Base-by-base conservation (phyloP, 1,284 basidiomycete genomes). In the Flammula alnicola region DNA sequence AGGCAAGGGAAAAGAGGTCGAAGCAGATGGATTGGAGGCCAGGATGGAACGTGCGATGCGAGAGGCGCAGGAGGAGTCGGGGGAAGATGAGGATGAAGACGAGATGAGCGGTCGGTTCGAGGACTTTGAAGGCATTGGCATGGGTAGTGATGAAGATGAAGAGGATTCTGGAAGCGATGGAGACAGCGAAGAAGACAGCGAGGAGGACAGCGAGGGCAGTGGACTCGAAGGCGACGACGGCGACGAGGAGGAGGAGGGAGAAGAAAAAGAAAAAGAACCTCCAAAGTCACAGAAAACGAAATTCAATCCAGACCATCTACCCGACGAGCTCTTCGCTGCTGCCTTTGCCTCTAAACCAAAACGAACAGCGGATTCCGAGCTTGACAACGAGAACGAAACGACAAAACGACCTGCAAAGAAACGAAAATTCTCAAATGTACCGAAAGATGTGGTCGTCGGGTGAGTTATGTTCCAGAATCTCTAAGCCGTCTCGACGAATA, bases 261-360 rank as follows among this genome's bases (percentile, higher is more conserved):
- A 53, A 6, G 52, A 55, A 9, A 58, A 55, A 5, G 55, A 57
- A 22, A 71, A 69, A 47, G 47, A 47, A 27, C 20, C 27, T 25
- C n/a, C 35, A 8, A 51, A 44, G 41, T n/a, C 46, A 36, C 41
- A 38, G 27, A 51, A 40, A 19, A 45, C 41, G 4, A 61, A 55
- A 52, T 25, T 56, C 23, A 43, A 70, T 63, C 53, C 56, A 11
- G 63, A 72, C 33, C 74, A 79, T 55, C 75, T 80, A 12, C 73
- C 76, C 5, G 79, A 80, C 54, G 71, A 77, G 43, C 60, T 81
- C 20, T 80, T 80, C 57, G 52, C 63, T 1, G 67, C 76, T 49
- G 79, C 79, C 1, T 79, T 80, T 54, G 58, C 71, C 1, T 58
- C 68, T 5, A 55, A 66, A 54, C 49, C 20, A 56, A 60, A 33